Evolutionary conservation across 1,139 yeast genomes (phyloP), one percentile per base, ranked within the genome.

Genomic region (Yamadazyma trypodendri): DNA sequence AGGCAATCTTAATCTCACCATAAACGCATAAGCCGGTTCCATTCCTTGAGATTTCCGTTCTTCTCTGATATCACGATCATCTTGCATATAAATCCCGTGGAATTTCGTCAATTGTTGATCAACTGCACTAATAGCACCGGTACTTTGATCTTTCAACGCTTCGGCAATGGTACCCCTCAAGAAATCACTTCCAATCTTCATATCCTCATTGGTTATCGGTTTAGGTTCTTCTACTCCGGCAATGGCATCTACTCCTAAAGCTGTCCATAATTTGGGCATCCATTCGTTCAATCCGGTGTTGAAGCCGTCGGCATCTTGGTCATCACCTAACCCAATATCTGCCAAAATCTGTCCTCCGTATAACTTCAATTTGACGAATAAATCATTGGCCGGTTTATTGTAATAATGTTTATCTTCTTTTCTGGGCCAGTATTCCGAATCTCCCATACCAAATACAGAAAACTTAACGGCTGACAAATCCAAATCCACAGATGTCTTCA

Each of bases 61-160:
- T 42, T 90, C 97, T 61, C 97, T 80, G 42, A 92, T 72, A 64
- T 92, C 98, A 68, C 98, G 87, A 60, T 92, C 97, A 63, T 92
- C 97, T 71, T 92, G 98, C 96, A 90, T 89, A 63, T 92, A 92
- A 50, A 90, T 89, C 65, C 98, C 98, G 61, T 92, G 97, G 78
- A 92, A 92, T 65, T 92, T 92, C 50, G 97, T 89, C 61, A 92
- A 68, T 65, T 89, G 97, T 66, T 89, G 96, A 63, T 89, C 97
- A 42, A 78, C 79, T n/a, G 97, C 94, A 49, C 85, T 76, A 50
- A 92, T 86, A 12, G 96, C 90, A 48, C 97, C 97, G 14, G 97
- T 90, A 3, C 90, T 74, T 47, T 77, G 75, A 59, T 92, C 97
- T 40, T 65, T 59, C 46, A 92, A 75, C 21, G 90, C 97, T 61